Evolutionary conservation across 768 basidiomycete species (phyloP).

Genomic region (Lactifluus rugatus): DNA sequence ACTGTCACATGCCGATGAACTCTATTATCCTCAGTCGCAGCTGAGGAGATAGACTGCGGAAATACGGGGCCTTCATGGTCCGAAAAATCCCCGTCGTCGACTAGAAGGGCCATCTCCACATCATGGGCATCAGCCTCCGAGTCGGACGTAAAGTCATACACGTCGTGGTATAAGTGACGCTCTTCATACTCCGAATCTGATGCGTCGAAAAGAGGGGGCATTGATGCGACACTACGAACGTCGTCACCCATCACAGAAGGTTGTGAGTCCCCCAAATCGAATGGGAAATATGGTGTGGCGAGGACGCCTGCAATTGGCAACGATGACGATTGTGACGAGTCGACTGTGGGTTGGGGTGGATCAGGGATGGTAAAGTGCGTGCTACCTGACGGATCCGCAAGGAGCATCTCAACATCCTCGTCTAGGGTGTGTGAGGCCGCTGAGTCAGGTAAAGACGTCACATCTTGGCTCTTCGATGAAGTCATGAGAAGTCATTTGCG

Average conservation of each 20-base stretch:
- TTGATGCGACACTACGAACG: slow-evolving; percentile 11
- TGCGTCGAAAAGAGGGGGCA: slow-evolving; percentile 11
- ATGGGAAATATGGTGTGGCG: neutral
- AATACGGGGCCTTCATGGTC: neutral
- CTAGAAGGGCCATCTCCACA: slow-evolving; percentile 16
- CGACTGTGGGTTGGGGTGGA: neutral
- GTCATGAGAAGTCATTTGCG: slow-evolving; percentile 7
- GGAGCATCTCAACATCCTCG: slow-evolving; percentile 9
- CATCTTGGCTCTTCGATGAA: neutral
- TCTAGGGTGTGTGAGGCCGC: neutral
- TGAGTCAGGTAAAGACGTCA: neutral
- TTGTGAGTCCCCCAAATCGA: neutral
- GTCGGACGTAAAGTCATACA: slow-evolving; percentile 12
- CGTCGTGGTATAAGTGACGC: neutral
- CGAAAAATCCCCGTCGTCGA: slow-evolving; percentile 3
- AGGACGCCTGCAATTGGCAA: neutral
- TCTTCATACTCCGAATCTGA: slow-evolving; percentile 17
- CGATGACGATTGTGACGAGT: neutral
- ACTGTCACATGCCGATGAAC: slow-evolving; percentile 4
- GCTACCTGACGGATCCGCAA: neutral
- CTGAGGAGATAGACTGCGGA: neutral
- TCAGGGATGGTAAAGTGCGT: neutral
- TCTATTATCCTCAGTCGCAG: neutral
- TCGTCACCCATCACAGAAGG: slow-evolving; percentile 1
- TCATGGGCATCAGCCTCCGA: slow-evolving; percentile 18